phyloP scores from a whole-genome alignment of 2,329 filamentous ascomycete species.

The Colletotrichum musae region DNA sequence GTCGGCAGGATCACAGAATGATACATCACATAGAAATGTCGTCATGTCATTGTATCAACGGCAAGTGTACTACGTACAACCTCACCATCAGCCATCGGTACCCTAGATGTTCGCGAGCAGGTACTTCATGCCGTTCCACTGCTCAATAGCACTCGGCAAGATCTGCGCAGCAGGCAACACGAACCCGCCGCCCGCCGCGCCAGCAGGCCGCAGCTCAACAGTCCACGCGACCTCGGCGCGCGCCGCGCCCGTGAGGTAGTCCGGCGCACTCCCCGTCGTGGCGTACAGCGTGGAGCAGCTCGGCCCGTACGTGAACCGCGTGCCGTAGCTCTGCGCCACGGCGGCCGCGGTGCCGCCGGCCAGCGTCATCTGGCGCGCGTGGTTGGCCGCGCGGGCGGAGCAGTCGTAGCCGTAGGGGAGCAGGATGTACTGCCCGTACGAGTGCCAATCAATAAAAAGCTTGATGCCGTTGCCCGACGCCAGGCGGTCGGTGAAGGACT shows the following conservation, averaged over 20 bases:
- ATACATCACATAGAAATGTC: too few relatives aligned
- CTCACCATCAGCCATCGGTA: too few relatives aligned
- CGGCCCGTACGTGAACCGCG: constrained; percentile 53
- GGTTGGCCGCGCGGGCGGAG: constrained; percentile 54
- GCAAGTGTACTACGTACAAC: too few relatives aligned
- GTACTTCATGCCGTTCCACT: constrained; percentile 54
- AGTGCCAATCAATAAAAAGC: constrained; percentile 65
- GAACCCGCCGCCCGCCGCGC: constrained; percentile 53
- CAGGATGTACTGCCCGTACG: constrained; percentile 61
- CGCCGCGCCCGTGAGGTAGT: constrained; percentile 47
- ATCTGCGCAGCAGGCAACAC: constrained; percentile 56
- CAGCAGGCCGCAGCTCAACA: constrained; percentile 52
- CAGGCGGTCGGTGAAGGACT: constrained; percentile 50
- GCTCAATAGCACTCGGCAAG: constrained; percentile 52
- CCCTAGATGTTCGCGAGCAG: constrained; percentile 44
- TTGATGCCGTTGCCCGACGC: constrained; percentile 52
- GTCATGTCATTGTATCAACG: too few relatives aligned
- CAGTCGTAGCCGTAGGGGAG: constrained; percentile 63
- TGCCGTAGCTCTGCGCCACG: constrained; percentile 53
- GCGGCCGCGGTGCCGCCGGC: constrained; percentile 47
- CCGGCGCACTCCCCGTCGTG: constrained; percentile 50
- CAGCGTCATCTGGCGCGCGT: constrained; percentile 56
- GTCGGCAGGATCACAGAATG: too few relatives aligned
- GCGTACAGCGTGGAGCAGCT: constrained; percentile 56
- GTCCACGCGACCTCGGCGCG: constrained; percentile 55